These are phyloP conservation scores for Acer campestre DNA, from an alignment of 345 rosid genomes.

Conservation along the genomic window DNA sequence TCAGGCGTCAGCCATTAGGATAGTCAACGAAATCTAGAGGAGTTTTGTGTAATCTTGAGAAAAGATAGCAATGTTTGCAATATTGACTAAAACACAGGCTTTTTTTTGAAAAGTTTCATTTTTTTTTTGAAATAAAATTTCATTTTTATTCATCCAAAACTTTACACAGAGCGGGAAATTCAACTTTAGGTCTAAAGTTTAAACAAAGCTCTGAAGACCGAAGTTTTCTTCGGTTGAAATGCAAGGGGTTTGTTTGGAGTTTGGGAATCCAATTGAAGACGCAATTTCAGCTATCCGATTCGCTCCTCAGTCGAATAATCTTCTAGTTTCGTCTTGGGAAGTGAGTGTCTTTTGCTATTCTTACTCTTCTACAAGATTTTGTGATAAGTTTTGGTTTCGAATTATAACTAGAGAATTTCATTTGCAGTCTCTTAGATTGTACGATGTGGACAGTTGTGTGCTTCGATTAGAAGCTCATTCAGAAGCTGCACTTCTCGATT, in stretches of 20 bases:
- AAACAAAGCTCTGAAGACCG: neutral
- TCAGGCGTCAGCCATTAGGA: too few relatives aligned
- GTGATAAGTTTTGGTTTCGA: neutral
- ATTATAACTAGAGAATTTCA: neutral
- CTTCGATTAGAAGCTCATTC: slow-evolving; percentile 53
- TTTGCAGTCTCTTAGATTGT: slow-evolving; percentile 66
- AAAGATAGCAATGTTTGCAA: too few relatives aligned
- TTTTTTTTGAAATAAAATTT: too few relatives aligned
- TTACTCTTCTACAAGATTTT: neutral
- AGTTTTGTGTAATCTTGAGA: too few relatives aligned
- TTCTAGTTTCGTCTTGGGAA: slow-evolving; percentile 93
- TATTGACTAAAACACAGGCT: too few relatives aligned
- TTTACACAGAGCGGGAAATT: slow-evolving; percentile 14
- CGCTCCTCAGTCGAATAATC: slow-evolving; percentile 72
- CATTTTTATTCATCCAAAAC: too few relatives aligned
- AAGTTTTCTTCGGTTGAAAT: slow-evolving; percentile 11
- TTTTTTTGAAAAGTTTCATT: too few relatives aligned
- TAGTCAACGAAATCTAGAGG: too few relatives aligned
- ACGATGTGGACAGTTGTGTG: slow-evolving; percentile 63
- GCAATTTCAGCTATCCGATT: slow-evolving; percentile 73
- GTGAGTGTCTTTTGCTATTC: slow-evolving; percentile 43
- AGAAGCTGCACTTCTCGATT: slow-evolving; percentile 72
- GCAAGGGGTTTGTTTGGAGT: slow-evolving; percentile 38
- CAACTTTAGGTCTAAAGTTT: too few relatives aligned
- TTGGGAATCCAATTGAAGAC: slow-evolving; percentile 59